These are phyloP conservation scores for Trapa incisa DNA, from an alignment of 345 rosid species.

Conservation along the genomic window DNA sequence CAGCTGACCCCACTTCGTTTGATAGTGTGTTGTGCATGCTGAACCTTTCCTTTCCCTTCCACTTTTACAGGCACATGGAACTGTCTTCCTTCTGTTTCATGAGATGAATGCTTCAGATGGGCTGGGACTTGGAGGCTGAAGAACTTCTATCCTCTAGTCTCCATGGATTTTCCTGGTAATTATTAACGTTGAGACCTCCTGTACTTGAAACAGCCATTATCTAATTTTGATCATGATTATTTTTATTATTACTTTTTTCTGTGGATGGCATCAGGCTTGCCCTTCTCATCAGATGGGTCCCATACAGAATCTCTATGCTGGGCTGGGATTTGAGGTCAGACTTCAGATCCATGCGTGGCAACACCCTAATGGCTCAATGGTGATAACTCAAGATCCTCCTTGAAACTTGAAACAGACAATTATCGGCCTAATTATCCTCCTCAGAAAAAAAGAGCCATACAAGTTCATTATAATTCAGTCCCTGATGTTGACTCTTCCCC, in stretches of 20 bases:
- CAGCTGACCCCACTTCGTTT: no score
- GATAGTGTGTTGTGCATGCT: no score
- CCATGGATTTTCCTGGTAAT: no score
- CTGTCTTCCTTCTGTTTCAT: no score
- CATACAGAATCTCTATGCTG: background rate
- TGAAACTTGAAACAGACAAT: background rate
- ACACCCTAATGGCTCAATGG: constrained; percentile 16
- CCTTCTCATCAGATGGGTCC: background rate
- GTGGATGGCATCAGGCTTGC: background rate
- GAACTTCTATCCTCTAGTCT: no score
- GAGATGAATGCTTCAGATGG: no score
- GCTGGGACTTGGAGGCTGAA: no score
- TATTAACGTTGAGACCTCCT: no score
- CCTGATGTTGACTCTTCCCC: background rate
- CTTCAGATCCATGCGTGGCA: constrained; percentile 18
- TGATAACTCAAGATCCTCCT: constrained; percentile 21
- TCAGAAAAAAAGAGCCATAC: background rate
- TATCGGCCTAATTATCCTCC: constrained; percentile 9
- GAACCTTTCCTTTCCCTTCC: no score
- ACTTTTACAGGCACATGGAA: no score
- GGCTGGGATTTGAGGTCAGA: constrained; percentile 1
- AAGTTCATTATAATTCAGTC: background rate
- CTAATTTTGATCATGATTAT: no score
- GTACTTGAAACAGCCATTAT: no score
- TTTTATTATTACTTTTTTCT: background rate